Base-by-base conservation (phyloP, 768 basidiomycete species). In the Cyathus striatus region DNA sequence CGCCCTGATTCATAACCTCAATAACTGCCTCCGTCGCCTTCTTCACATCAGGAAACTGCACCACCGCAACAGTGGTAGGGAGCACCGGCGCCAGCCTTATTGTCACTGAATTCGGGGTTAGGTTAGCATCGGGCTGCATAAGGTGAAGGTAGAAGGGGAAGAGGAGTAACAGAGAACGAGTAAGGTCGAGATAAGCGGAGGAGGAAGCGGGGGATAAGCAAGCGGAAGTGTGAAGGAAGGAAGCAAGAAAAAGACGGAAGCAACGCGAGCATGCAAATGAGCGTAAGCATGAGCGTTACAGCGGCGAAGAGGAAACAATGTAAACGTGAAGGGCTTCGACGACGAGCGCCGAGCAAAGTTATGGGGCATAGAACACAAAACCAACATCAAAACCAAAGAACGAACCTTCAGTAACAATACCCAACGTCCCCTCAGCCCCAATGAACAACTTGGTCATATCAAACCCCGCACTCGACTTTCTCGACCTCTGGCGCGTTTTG, bases 381-480 rank as follows among this genome's bases (percentile, higher is more conserved):
- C n/a, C 16, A 22, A 12, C 33, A n/a, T 16, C n/a, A 14, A 41
- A 33, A n/a, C 12, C 20, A 21, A 17, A 16, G n/a, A 16, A 33
- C 49, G 9, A 44, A 78, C 87, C 81, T 70, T 96, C 92, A 1
- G 90, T 93, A 14, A 96, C 75, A 40, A 96, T 90, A 1, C 93
- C 93, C 18, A 95, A 68, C 0, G 91, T 87, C 2, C 77, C 77
- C 51, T 76, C 75, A 0, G 89, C 89, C 18, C 91, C 91, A 38
- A 93, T 85, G 61, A 94, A 92, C 5, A 92, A 54, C 45, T 92
- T 92, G 0, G 88, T 91, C 1, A 73, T 64, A 53, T 95, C 92
- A 47, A 86, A 92, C 1, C 93, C 92, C 0, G 91, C 89, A 0
- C 90, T 84, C 0, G 86, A 90, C 57, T 96, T 95, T 24, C 90